A percentile compares a stretch with the other conserved stretches of the same genome.
Evolutionary conservation across 2,329 filamentous ascomycete genomes (phyloP).

Genomic region (Hawksworthiomyces lignivorus): DNA sequence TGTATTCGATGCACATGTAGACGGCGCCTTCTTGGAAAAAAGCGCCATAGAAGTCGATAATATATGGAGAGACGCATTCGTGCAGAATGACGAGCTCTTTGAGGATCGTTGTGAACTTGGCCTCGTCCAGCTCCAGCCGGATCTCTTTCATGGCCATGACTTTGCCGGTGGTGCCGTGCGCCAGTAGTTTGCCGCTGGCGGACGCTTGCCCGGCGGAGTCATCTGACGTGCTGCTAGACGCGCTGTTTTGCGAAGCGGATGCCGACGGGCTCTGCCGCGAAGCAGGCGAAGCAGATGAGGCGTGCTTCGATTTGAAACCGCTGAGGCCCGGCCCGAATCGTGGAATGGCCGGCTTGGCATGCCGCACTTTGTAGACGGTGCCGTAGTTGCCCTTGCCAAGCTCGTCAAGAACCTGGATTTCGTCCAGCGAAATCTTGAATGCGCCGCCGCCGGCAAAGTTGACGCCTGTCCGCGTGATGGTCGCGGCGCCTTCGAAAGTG

Average conservation of each 20-base stretch:
- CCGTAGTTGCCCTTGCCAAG: constrained; percentile 97
- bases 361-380: constrained; percentile 92
- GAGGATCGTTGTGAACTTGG: constrained; percentile 93
- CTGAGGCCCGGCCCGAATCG: constrained; percentile 53
- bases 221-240: constrained; percentile 24
- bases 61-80: constrained; percentile 88
- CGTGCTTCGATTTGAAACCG: constrained; percentile 30
- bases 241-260: not conserved
- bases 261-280: too few species aligned
- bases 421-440: constrained; percentile 91
- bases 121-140: constrained; percentile 86
- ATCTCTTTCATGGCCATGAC: constrained; percentile 99
- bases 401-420: constrained; percentile 88
- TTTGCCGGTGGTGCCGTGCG: constrained; percentile 54
- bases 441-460: constrained; percentile 84
- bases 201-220: constrained; percentile 16
- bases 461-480: constrained; percentile 81
- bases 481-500: constrained; percentile 86
- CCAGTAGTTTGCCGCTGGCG: not conserved
- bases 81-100: constrained; percentile 97
- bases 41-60: constrained; percentile 97
- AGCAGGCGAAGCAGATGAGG: not conserved
- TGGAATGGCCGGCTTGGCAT: constrained; percentile 57
- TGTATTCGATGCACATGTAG: constrained; percentile 98
- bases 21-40: constrained; percentile 99